Percentiles rank a stretch among this genome's conserved stretches.
Conservation (phyloP, 208 protist genomes). For the Acanthamoeba castellanii region DNA sequence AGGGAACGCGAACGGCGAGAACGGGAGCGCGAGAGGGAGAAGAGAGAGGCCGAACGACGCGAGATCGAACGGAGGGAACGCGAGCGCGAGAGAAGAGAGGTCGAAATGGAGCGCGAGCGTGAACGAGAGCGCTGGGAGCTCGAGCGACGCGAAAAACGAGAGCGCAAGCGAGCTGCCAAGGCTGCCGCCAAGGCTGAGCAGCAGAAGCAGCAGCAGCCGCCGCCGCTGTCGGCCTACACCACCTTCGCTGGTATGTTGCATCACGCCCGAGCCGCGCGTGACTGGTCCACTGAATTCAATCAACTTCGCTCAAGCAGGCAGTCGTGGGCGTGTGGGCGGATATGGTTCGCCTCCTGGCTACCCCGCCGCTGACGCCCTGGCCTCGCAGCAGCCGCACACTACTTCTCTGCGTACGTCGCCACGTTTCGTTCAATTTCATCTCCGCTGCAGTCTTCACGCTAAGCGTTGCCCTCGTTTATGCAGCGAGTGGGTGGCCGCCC, state of each 20-base stretch:
- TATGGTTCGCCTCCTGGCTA: neutral
- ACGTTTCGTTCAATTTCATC: too few species aligned
- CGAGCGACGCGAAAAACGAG: neutral
- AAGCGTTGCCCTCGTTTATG: too few species aligned
- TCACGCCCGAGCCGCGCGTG: too few species aligned
- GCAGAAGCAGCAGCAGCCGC: neutral
- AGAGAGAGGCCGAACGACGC: neutral
- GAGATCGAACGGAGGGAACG: neutral
- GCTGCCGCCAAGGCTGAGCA: neutral
- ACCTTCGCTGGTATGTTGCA: neutral
- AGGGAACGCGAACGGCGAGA: slow-evolving; percentile 39
- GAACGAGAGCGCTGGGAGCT: neutral
- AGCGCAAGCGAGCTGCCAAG: neutral
- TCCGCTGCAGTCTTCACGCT: too few species aligned
- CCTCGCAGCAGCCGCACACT: neutral
- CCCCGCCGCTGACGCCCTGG: neutral
- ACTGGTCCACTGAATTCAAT: too few species aligned
- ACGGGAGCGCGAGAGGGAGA: neutral
- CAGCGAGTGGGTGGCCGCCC: too few species aligned
- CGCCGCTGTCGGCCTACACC: neutral
- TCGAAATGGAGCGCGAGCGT: neutral
- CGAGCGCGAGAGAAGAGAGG: neutral
- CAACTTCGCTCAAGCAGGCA: neutral
- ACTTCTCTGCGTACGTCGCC: too few species aligned
- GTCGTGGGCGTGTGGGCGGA: neutral